These are phyloP conservation scores for Blastocystis sp. DNA, from an alignment of 352 stramenopile genomes.

Conservation along the genomic window DNA sequence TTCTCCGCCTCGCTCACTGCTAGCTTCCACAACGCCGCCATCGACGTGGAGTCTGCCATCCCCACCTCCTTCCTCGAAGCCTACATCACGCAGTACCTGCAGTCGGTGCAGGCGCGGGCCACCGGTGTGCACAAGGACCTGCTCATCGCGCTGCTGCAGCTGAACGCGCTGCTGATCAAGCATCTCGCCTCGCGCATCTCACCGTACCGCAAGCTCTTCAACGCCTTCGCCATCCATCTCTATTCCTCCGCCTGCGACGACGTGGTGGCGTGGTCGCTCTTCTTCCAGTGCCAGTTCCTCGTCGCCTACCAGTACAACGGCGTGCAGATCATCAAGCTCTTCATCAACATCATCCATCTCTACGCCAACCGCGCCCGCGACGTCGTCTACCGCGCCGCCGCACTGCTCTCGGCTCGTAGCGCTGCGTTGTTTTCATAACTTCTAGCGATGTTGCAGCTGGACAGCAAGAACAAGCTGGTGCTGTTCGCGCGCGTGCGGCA, in stretches of 20 bases:
- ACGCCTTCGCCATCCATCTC: slow-evolving; percentile 17
- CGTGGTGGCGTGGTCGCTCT: slow-evolving; percentile 6
- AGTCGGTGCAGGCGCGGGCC: not conserved
- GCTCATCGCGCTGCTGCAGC: slow-evolving; percentile 8
- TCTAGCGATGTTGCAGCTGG: slow-evolving; percentile 1
- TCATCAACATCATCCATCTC: slow-evolving; percentile 40
- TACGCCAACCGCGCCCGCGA: not conserved
- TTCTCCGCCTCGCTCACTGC: slow-evolving; percentile 9
- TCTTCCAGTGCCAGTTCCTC: slow-evolving; percentile 49
- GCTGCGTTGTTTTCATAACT: not conserved
- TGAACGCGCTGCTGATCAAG: slow-evolving; percentile 52
- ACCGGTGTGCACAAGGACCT: not conserved
- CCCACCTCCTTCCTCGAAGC: slow-evolving; percentile 16
- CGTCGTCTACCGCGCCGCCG: slow-evolving; percentile 6
- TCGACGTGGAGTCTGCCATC: not conserved
- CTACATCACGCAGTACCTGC: slow-evolving; percentile 22
- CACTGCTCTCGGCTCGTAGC: not conserved
- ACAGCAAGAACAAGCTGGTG: not conserved
- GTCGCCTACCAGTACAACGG: not conserved
- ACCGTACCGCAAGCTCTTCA: not conserved
- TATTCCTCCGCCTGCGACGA: slow-evolving; percentile 1
- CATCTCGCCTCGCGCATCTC: not conserved
- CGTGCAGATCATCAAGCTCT: not conserved
- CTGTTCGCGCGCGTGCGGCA: slow-evolving; percentile 29
- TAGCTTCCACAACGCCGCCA: not conserved